phyloP scores from a whole-genome alignment of 768 basidiomycete species.

The Tulasnella sp. region DNA sequence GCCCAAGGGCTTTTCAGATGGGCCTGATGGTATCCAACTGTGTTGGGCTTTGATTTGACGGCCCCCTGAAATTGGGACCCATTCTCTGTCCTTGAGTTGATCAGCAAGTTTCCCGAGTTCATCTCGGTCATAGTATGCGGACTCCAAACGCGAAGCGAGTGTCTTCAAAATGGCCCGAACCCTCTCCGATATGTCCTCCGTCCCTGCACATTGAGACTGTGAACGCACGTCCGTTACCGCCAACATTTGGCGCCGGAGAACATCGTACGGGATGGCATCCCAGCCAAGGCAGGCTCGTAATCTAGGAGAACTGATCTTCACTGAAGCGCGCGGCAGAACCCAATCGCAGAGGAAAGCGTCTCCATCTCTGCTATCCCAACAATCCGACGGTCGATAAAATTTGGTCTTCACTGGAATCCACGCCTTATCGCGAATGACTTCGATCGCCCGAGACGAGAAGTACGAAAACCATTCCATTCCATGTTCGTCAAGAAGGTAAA shows the following conservation, averaged over 20 bases:
- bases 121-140: background rate
- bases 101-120: background rate
- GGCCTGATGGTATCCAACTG: background rate
- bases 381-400: background rate
- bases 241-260: background rate
- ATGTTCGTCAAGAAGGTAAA: background rate
- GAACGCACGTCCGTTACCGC: background rate
- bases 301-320: background rate
- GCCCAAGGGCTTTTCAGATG: background rate
- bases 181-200: background rate
- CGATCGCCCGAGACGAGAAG: background rate
- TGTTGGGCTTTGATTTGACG: background rate
- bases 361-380: background rate
- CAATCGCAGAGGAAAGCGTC: constrained; percentile 17
- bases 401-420: background rate
- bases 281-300: background rate
- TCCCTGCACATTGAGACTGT: background rate
- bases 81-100: background rate
- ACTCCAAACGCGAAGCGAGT: background rate
- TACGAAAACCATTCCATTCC: background rate
- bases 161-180: background rate
- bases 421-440: background rate
- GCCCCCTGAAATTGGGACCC: constrained; percentile 5
- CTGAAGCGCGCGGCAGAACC: background rate
- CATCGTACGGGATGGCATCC: background rate